A percentile compares a stretch with the other conserved stretches of the same genome.
Conservation (phyloP, 2,329 filamentous ascomycete genomes). For the Diaporthe eres region DNA sequence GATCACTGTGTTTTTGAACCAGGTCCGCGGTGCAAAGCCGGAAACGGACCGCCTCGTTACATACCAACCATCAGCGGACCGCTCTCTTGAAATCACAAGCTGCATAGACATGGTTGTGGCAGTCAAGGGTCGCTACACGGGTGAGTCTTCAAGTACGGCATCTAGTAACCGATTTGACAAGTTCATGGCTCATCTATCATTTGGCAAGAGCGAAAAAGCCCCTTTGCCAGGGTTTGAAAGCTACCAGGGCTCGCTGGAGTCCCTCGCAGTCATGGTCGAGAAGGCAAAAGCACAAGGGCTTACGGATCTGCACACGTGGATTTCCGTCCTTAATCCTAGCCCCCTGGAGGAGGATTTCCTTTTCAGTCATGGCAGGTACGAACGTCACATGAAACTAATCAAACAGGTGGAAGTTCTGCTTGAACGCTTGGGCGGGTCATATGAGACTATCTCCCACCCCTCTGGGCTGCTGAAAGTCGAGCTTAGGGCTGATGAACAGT, state of each 20-base stretch:
- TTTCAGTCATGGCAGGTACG: neutral
- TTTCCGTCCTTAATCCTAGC: neutral
- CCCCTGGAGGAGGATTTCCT: neutral
- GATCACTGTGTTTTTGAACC: neutral
- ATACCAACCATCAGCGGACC: neutral
- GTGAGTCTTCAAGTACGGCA: neutral
- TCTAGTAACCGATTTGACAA: neutral
- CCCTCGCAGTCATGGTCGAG: neutral
- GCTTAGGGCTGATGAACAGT: neutral
- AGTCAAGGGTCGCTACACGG: neutral
- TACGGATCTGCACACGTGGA: neutral
- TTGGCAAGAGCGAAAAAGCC: neutral
- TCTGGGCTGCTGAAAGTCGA: neutral
- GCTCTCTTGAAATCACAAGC: neutral
- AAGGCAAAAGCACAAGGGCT: neutral
- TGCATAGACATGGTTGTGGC: neutral
- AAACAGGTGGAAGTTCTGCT: no score
- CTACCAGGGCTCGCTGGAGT: neutral
- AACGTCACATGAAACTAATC: neutral
- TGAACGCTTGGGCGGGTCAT: neutral
- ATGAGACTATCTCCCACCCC: neutral
- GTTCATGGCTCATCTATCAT: neutral
- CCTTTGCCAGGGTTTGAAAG: neutral
- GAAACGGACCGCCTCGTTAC: neutral
- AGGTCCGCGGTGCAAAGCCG: neutral